Conservation (phyloP, 768 basidiomycete genomes). For the Atractiella rhizophila region DNA sequence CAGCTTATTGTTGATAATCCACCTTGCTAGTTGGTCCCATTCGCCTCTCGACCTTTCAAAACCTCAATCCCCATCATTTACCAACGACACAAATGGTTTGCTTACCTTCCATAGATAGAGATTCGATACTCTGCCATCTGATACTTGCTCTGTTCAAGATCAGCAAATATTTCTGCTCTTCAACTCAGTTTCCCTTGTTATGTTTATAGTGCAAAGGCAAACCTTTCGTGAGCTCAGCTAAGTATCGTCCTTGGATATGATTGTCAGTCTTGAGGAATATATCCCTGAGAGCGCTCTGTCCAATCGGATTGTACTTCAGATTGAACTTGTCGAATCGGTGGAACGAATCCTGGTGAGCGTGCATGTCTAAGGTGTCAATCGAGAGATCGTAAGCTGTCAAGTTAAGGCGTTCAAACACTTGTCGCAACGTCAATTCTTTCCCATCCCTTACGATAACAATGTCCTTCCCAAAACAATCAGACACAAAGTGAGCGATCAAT, state of each 20-base stretch:
- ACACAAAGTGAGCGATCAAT: background rate
- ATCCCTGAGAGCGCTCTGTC: slow-evolving; percentile 76
- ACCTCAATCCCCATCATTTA: background rate
- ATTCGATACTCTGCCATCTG: slow-evolving; percentile 92
- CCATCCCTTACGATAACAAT: slow-evolving; percentile 88
- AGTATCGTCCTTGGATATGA: slow-evolving; percentile 64
- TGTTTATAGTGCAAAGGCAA: slow-evolving; percentile 4
- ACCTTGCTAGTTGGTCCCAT: slow-evolving; percentile 96
- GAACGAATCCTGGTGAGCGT: slow-evolving; percentile 91
- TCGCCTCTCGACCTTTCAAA: slow-evolving; percentile 27
- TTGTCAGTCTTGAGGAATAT: slow-evolving; percentile 99
- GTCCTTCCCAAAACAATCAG: slow-evolving; percentile 31
- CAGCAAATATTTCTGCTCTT: slow-evolving; percentile 67
- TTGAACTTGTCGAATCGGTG: slow-evolving; percentile 83
- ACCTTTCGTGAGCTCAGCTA: slow-evolving; percentile 87
- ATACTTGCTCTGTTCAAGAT: slow-evolving; percentile 94
- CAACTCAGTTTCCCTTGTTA: background rate
- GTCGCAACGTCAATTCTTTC: slow-evolving; percentile 53
- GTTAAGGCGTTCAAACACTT: slow-evolving; percentile 91
- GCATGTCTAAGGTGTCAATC: slow-evolving; percentile 98
- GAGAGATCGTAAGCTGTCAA: slow-evolving; percentile 91
- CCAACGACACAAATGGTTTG: background rate
- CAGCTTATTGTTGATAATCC: slow-evolving; percentile 80
- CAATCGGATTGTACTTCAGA: slow-evolving; percentile 57
- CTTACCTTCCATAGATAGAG: slow-evolving; percentile 64